Evolutionary conservation across 768 basidiomycete genomes (phyloP), one percentile per base, ranked within the genome.

Genomic region (Leccinum olivaceopallidum): DNA sequence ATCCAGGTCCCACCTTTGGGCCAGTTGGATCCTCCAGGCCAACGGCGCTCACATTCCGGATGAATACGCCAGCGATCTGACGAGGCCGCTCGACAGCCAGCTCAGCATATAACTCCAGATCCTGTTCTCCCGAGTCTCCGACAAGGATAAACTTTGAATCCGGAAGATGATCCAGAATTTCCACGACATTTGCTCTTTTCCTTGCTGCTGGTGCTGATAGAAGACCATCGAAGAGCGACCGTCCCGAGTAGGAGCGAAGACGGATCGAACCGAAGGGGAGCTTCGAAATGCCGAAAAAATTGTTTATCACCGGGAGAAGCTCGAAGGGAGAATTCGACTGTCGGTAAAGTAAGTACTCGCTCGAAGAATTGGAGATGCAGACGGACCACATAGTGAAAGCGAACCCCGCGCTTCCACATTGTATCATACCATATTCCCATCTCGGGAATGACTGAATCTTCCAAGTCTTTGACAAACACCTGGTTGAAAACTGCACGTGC

Each of bases 101-200:
- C 4, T 85, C 79, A 14, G 88, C 80, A 71, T 98, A 98, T 2
- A 98, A 79, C 73, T 98, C 95, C 49, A 98, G 76, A 74, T 98
- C 96, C 65, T 97, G 95, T 70, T 98, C 96, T 36, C 95, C 96
- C 0, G 88, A 86, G 72, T 98, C 96, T 7, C 96, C 96, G 44
- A 98, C 80, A 53, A 95, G 83, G 68, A 98, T 74, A 75, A 98
- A 97, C 42, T 75, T 78, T 2, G 90, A 85, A 44, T 85, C 78
- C 0, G 85, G 85, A 71, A 95, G 95, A 3, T 84, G 77, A 42
- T 89, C 82, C 13, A 95, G 77, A 22, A 93, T 79, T 42, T 95
- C 91, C n/a, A 88, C 70, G 8, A 98, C 85, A 20, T 88, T 89
- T 0, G 83, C 83, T 6, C 87, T 86, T 75, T 98, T 98, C 37